Evolutionary conservation across 352 stramenopile species (phyloP), one percentile per base, ranked within the genome.

Genomic region (Detonula confervacea): DNA sequence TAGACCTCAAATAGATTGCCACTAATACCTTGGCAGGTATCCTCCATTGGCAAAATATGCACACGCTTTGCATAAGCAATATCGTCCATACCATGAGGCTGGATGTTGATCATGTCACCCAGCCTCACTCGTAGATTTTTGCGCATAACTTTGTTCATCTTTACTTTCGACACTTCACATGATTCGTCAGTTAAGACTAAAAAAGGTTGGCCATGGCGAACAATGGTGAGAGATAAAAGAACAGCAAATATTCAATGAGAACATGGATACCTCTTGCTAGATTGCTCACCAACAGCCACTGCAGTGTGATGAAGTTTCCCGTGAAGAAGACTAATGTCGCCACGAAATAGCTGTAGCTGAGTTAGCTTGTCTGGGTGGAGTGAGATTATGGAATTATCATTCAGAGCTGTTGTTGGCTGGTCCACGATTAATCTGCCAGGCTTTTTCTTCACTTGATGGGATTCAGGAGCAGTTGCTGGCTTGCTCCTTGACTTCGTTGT

Each of bases 1-100:
- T 99, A 99, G 39, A 99, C 97, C 82, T 99, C 98, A 77, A 99
- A 99, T 4, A 99, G 83, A 92, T 99, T 99, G 60, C 98, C 98
- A 49, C 39, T 49, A 3, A 49, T 49, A 9, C 12, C 12, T 49
- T 49, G 11, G 44, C 99, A 98, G 14, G 96, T 98, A 83, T 99
- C 96, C 66, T 98, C 96, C 35, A 99, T 94, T 0, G 97, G 97
- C 5, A 99, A 90, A 73, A 99, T 96, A 80, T 98, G 96, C 56
- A 99, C 95, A 55, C 95, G 94, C 88, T 98, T 98, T 67, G 95
- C 96, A 86, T 98, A 98, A 24, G 96, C 95, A 57, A 99, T 95
- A 77, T 99, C 96, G 0, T n/a, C n/a, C n/a, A 73, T 39, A 22
- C 93, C 93, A 76, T 95, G 97, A 35, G 95, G 95, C 64, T 93